Percentiles rank a stretch among this genome's conserved stretches.
phyloP scores from a whole-genome alignment of 179 eudicot genomes.

The Beta lomatogona region DNA sequence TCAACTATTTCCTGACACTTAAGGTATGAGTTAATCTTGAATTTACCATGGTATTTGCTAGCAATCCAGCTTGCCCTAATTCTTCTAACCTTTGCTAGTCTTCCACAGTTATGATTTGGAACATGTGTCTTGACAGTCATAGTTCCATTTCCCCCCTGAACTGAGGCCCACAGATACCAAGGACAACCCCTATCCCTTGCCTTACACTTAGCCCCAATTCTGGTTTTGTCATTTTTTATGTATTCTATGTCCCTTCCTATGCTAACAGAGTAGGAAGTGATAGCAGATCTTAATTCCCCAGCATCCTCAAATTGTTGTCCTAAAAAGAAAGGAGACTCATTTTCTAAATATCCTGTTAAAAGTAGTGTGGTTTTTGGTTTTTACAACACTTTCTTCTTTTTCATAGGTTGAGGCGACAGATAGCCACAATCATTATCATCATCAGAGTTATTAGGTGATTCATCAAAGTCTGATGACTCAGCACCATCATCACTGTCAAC shows the following conservation, averaged over 20 bases:
- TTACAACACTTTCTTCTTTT: too few species aligned
- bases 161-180: not conserved
- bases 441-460: too few species aligned
- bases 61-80: not conserved
- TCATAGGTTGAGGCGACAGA: too few species aligned
- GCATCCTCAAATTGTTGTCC: not conserved
- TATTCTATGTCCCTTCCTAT: not conserved
- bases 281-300: not conserved
- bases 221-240: too few species aligned
- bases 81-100: not conserved
- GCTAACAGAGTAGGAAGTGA: not conserved
- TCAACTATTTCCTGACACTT: not conserved
- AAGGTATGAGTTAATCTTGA: not conserved
- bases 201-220: not conserved
- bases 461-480: too few species aligned
- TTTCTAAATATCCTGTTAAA: not conserved
- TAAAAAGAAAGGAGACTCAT: not conserved
- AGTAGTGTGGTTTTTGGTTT: too few species aligned
- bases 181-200: not conserved
- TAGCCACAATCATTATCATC: too few species aligned
- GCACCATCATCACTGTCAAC: too few species aligned
- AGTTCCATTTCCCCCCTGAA: not conserved
- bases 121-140: not conserved
- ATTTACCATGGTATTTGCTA: not conserved
- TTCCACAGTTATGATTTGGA: not conserved